Evolutionary conservation across 1,284 basidiomycete genomes (phyloP), one percentile per base, ranked within the genome.

Genomic region (Trametes versicolor): DNA sequence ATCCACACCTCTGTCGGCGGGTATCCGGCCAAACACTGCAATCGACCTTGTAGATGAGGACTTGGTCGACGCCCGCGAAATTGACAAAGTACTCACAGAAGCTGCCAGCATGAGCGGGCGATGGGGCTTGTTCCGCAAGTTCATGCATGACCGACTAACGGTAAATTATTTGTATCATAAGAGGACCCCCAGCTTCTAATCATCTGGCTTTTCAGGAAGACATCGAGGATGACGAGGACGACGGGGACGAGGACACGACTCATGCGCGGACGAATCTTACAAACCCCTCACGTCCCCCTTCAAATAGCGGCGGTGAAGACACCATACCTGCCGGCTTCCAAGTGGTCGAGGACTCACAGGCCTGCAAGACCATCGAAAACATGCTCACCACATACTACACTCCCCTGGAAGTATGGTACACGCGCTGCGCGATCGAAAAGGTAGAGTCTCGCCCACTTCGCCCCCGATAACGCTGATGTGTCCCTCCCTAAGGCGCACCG

Each of bases 351-450:
- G 76, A 82, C 10, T 93, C 82, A 58, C 75, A 77, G 2, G 89
- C 88, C 53, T 86, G 88, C 68, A 71, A 74, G 41, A 79, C 89
- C 8, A 91, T 98, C 62, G 86, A 92, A 29, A 83, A 87, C 61
- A 80, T 97, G 53, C 83, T 97, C 36, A 78, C 78, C 9, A 85
- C 85, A 19, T 96, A 93, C 73, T 99, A 98, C 74, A 84, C 91
- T 43, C 96, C 97, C 1, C 82, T 99, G 64, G 97, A 99, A 76
- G 80, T 90, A 4, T 99, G 96, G 96, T 98, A 97, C 77, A 86
- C 92, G 19, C 88, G 94, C n/a, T 90, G 87, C 13, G 91, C 89
- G 62, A 89, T 98, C 53, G 94, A 97, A 74, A 97, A 97, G 83
- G 96, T 92, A 67, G 3, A 25, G 39, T 25, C 6, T 23, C 17